Percentiles rank a stretch among this genome's conserved stretches.
These are phyloP conservation scores for Pezizomycotina sp. DNA, from an alignment of 2,329 filamentous ascomycete genomes.

Conservation along the genomic window DNA sequence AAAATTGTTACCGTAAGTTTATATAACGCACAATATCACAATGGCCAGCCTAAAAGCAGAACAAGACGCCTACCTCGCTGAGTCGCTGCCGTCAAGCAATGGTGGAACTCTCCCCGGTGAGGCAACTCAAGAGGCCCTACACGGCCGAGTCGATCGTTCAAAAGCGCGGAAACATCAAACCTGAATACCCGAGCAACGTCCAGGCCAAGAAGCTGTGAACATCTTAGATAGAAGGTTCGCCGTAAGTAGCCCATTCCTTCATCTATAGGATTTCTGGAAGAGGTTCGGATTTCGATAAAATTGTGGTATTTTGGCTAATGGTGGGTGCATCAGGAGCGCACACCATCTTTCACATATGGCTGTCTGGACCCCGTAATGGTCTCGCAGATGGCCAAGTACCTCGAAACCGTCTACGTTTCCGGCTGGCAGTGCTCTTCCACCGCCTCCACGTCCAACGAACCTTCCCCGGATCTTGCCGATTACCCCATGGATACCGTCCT, in stretches of 20 bases:
- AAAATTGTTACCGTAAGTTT: too few species aligned
- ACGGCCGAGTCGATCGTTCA: conserved; percentile 93
- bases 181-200: conserved; percentile 77
- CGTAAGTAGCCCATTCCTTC: conserved; percentile 37
- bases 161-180: conserved; percentile 79
- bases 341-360: conserved; percentile 61
- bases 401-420: conserved; percentile 96
- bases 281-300: not conserved
- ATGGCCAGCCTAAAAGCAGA: conserved; percentile 18
- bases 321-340: conserved; percentile 37
- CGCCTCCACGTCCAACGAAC: conserved; percentile 85
- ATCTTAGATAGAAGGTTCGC: conserved; percentile 76
- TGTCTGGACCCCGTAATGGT: conserved; percentile 97
- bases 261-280: too few species aligned
- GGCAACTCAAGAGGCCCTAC: conserved; percentile 76
- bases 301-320: not conserved
- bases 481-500: conserved; percentile 96
- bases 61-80: conserved; percentile 44
- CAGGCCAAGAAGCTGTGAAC: conserved; percentile 89
- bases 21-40: too few species aligned
- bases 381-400: conserved; percentile 97
- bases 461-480: conserved; percentile 91
- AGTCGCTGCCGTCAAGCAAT: conserved; percentile 81
- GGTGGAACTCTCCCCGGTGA: conserved; percentile 91
- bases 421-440: conserved; percentile 98